phyloP scores from a whole-genome alignment of 129 eudicot species.

The Glebionis coronaria region DNA sequence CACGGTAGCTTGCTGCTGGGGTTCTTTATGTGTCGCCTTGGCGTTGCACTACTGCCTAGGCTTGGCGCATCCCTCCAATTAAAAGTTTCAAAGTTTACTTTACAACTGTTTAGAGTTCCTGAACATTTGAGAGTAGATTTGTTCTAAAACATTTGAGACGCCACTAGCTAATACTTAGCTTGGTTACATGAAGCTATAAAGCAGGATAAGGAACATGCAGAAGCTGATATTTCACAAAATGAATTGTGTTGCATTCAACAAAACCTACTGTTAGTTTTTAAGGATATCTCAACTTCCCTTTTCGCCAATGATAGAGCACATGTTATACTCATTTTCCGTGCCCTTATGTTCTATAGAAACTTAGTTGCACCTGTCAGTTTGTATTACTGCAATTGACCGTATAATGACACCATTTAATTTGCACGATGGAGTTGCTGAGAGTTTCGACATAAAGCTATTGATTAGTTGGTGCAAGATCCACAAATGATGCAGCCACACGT shows the following conservation, averaged over 20 bases:
- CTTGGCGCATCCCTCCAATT: too few relatives aligned
- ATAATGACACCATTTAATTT: slow-evolving; percentile 15
- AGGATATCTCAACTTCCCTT: slow-evolving; percentile 59
- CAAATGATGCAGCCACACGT: slow-evolving; percentile 54
- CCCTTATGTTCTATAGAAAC: background rate
- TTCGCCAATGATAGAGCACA: slow-evolving; percentile 14
- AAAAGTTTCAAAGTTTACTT: too few relatives aligned
- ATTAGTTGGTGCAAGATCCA: slow-evolving; percentile 76
- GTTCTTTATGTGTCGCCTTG: too few relatives aligned
- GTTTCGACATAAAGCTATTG: slow-evolving; percentile 56
- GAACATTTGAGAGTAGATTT: too few relatives aligned
- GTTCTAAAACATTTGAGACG: too few relatives aligned
- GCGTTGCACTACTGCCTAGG: too few relatives aligned
- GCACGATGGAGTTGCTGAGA: slow-evolving; percentile 42
- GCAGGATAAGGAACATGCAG: slow-evolving; percentile 33
- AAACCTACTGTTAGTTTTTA: slow-evolving; percentile 60
- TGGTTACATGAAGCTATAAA: slow-evolving; percentile 38
- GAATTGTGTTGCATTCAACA: slow-evolving; percentile 53
- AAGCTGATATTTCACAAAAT: slow-evolving; percentile 29
- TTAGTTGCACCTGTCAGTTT: background rate
- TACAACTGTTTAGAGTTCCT: too few relatives aligned
- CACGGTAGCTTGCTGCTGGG: too few relatives aligned
- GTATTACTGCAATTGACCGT: slow-evolving; percentile 11
- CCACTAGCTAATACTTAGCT: too few relatives aligned
- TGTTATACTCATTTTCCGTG: slow-evolving; percentile 23